Base-by-base conservation (phyloP, 768 basidiomycete genomes). In the Boletus speciosus region DNA sequence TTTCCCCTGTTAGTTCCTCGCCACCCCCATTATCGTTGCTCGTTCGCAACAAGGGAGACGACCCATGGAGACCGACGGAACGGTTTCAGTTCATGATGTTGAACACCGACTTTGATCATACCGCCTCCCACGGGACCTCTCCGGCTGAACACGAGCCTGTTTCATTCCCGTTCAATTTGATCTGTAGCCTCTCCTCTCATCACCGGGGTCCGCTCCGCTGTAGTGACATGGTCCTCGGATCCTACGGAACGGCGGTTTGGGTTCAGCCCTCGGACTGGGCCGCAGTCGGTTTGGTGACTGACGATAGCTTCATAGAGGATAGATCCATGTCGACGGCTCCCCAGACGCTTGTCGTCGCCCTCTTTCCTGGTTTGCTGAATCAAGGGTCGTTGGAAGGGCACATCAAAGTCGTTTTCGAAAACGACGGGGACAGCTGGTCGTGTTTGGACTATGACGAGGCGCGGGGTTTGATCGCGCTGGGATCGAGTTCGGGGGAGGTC, bases 401-500 rank as follows among this genome's bases (percentile, higher is more conserved):
- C 55, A 59, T 67, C 55, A 62, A 69, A 53, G 68, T 63, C 27
- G 55, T 76, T n/a, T 71, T 59, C 5, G 66, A 75, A 56, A 72
- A 76, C 55, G 43, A 52, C 2, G 60, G 59, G 25, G 48, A 32
- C 8, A 37, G 50, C 8, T 86, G 84, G 84, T 77, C 78, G 4
- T 73, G 81, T 42, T 60, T 86, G 55, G 84, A 84, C 65, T 86
- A 86, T 58, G 81, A 83, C 51, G 84, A 86, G 64, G 73, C 73
- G 37, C 59, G 69, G 42, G 84, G 84, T 5, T 70, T 78, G 55
- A 69, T 85, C 49, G 83, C 72, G 6, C 57, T 85, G 21, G 83
- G 80, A 5, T 77, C 79, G 38, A 75, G 73, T 51, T 74, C 71
- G 54, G 84, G 84, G 15, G 54, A 63, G 41, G 71, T 84, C 14